Percentiles rank a stretch among this genome's conserved stretches.
These are phyloP conservation scores for Zymoseptoria brevis DNA, from an alignment of 2,329 filamentous ascomycete genomes.

Conservation along the genomic window DNA sequence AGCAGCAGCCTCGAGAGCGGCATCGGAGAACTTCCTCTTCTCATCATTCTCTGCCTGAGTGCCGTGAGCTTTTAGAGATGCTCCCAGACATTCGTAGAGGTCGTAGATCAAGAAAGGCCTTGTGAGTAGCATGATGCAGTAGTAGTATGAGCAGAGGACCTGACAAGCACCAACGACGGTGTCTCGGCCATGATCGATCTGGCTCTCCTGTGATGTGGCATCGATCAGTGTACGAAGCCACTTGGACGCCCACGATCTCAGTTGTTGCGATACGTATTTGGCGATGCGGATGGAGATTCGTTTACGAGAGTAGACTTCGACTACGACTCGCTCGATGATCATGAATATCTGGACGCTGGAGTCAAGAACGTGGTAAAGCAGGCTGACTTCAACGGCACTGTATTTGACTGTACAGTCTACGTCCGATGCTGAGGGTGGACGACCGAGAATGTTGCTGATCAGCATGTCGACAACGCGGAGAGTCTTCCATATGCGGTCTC, in stretches of 20 bases:
- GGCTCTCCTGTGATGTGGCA: conserved; percentile 1
- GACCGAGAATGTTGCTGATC: conserved; percentile 44
- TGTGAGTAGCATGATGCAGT: conserved; percentile 47
- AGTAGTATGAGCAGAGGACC: conserved; percentile 45
- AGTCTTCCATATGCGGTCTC: conserved; percentile 48
- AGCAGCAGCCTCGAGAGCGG: conserved; percentile 23
- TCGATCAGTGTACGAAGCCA: conserved; percentile 29
- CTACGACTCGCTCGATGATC: conserved; percentile 41
- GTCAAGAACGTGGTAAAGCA: conserved; percentile 24
- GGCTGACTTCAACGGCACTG: conserved; percentile 1
- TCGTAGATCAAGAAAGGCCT: conserved; percentile 48
- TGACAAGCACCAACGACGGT: conserved; percentile 39
- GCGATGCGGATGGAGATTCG: conserved; percentile 35
- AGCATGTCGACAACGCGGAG: conserved; percentile 45
- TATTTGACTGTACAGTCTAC: conserved; percentile 41
- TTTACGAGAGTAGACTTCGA: conserved; percentile 40
- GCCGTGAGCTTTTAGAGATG: conserved; percentile 10
- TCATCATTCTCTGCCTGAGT: conserved; percentile 14
- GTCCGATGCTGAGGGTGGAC: conserved; percentile 47
- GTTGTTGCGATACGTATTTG: conserved; percentile 34
- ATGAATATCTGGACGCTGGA: conserved; percentile 39
- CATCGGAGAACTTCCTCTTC: conserved; percentile 24
- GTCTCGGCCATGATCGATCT: neutral
- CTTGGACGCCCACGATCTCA: conserved; percentile 34
- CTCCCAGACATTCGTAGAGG: conserved; percentile 34